Evolutionary conservation across 768 basidiomycete genomes (phyloP).

Genomic region (Trametes gibbosa): DNA sequence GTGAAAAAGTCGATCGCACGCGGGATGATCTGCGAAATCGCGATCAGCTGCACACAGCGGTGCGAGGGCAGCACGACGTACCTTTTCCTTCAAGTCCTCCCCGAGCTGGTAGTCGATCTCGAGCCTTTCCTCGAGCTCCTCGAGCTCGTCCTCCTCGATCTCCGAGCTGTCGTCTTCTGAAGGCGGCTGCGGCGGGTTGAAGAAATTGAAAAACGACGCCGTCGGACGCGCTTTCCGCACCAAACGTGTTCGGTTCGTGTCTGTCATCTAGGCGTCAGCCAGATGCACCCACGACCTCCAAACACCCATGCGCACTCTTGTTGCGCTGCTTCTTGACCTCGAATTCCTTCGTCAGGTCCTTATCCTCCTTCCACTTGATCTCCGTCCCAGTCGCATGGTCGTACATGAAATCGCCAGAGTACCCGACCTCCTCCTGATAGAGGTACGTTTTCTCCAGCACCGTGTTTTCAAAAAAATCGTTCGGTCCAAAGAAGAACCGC

Average conservation of each 20-base stretch:
- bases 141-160: slow-evolving; percentile 79
- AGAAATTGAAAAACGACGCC: slow-evolving; percentile 99
- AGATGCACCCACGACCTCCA: not conserved
- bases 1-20: slow-evolving; percentile 97
- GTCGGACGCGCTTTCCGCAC: slow-evolving; percentile 85
- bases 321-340: slow-evolving; percentile 99
- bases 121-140: slow-evolving; percentile 88
- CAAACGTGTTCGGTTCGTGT: slow-evolving; percentile 80
- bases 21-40: slow-evolving; percentile 76
- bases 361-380: slow-evolving; percentile 98
- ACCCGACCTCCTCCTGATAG: slow-evolving; percentile 91
- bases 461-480: slow-evolving; percentile 87
- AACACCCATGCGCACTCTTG: slow-evolving; percentile 62
- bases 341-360: slow-evolving; percentile 94
- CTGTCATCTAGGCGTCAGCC: slow-evolving; percentile 34
- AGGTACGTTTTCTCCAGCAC: slow-evolving; percentile 90
- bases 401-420: slow-evolving; percentile 95
- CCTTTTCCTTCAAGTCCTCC: slow-evolving; percentile 97
- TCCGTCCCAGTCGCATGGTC: slow-evolving; percentile 89
- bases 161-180: slow-evolving; percentile 70
- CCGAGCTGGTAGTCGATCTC: slow-evolving; percentile 98
- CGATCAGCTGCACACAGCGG: not conserved
- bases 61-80: slow-evolving; percentile 28
- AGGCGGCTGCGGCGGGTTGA: slow-evolving; percentile 77
- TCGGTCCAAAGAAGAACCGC: slow-evolving; percentile 73